Percentiles rank a stretch among this genome's conserved stretches.
Evolutionary conservation across 2,329 filamentous ascomycete genomes (phyloP).

Genomic region (Pleoardoris graminearum): DNA sequence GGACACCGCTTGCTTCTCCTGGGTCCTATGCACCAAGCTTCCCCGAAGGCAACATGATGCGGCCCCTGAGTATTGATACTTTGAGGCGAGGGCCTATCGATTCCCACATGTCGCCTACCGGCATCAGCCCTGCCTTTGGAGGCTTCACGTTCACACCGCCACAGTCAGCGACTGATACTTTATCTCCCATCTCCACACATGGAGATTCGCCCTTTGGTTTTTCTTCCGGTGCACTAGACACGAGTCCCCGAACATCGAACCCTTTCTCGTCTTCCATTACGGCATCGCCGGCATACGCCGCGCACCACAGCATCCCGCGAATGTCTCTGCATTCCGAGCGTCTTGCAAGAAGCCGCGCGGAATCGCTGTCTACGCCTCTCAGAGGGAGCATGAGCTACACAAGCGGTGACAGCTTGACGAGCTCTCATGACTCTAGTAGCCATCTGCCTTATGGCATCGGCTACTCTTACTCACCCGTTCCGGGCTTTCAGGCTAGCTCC

Average conservation of each 20-base stretch:
- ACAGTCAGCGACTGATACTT: conserved; percentile 53
- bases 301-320: conserved; percentile 48
- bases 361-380: conserved; percentile 50
- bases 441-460: conserved; percentile 46
- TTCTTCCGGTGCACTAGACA: conserved; percentile 39
- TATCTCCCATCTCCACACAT: conserved; percentile 51
- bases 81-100: conserved; percentile 65
- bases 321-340: conserved; percentile 50
- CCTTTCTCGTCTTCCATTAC: conserved; percentile 45
- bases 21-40: conserved; percentile 46
- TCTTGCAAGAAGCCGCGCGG: conserved; percentile 46
- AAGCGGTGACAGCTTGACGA: conserved; percentile 33
- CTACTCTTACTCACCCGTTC: conserved; percentile 46
- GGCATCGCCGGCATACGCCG: conserved; percentile 39
- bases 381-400: conserved; percentile 53
- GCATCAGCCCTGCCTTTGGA: conserved; percentile 69
- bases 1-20: conserved; percentile 55
- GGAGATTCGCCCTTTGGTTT: conserved; percentile 48
- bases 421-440: conserved; percentile 26
- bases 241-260: conserved; percentile 44
- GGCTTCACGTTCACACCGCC: conserved; percentile 66
- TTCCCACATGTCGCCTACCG: conserved; percentile 69
- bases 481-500: conserved; percentile 45
- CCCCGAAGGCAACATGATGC: conserved; percentile 63
- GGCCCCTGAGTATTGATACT: conserved; percentile 69